These are phyloP conservation scores for Linanthus parryae DNA, from an alignment of 148 eudicot genomes.

Conservation along the genomic window DNA sequence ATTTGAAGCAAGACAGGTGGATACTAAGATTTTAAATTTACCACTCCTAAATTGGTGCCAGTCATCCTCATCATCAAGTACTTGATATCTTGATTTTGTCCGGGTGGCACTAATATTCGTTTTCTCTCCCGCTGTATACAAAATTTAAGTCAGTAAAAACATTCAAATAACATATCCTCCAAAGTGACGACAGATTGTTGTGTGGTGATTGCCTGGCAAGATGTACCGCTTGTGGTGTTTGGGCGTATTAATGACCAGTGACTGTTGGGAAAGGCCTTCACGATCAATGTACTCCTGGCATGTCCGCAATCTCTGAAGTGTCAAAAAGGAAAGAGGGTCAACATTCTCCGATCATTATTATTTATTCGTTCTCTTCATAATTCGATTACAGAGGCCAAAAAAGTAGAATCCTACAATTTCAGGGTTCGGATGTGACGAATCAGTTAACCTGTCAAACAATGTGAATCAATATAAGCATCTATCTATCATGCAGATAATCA, in stretches of 20 bases:
- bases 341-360: too few species aligned
- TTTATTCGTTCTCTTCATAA: too few species aligned
- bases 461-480: too few species aligned
- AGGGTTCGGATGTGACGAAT: too few species aligned
- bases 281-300: conserved; percentile 72
- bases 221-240: conserved; percentile 78
- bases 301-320: conserved; percentile 66
- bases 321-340: too few species aligned
- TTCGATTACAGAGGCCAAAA: too few species aligned
- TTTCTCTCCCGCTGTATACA: conserved; percentile 62
- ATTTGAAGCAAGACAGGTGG: background rate
- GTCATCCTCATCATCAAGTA: conserved; percentile 63
- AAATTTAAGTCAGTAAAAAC: background rate
- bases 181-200: too few species aligned
- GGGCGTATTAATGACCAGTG: conserved; percentile 61
- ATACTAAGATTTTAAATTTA: conserved; percentile 18
- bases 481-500: too few species aligned
- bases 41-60: conserved; percentile 75
- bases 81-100: conserved; percentile 41
- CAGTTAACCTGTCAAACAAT: too few species aligned
- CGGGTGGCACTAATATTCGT: conserved; percentile 30
- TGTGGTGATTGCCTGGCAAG: conserved; percentile 66
- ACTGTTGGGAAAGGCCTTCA: conserved; percentile 84
- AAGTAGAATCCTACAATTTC: too few species aligned
- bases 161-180: background rate